These are phyloP conservation scores for Rhizoctonia solani DNA, from an alignment of 1,284 basidiomycete species.

Conservation along the genomic window DNA sequence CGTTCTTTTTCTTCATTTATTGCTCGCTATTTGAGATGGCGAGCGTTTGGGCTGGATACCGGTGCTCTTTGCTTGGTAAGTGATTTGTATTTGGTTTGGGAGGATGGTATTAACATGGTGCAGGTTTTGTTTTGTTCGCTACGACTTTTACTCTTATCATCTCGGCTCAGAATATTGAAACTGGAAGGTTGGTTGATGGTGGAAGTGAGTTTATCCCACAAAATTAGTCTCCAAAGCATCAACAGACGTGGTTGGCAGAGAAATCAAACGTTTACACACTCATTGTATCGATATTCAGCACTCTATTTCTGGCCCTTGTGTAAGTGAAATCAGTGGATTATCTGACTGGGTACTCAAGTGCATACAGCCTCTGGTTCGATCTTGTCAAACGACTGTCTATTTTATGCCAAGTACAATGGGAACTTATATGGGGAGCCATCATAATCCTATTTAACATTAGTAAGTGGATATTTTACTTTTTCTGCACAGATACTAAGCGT, in stretches of 20 bases:
- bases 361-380: constrained; percentile 12
- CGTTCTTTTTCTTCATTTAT: neutral
- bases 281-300: constrained; percentile 15
- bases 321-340: neutral
- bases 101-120: neutral
- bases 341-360: neutral
- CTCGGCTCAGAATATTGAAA: constrained; percentile 15
- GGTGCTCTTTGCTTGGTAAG: constrained; percentile 16
- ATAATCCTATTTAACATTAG: constrained; percentile 14
- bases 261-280: constrained; percentile 18
- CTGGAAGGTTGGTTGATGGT: constrained; percentile 2
- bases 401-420: constrained; percentile 12
- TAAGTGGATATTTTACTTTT: neutral
- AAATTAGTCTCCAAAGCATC: neutral
- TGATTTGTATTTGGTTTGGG: neutral
- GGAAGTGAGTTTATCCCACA: neutral
- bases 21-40: constrained; percentile 17
- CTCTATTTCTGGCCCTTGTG: constrained; percentile 8
- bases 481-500: neutral
- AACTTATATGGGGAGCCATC: constrained; percentile 10
- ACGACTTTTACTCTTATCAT: constrained; percentile 15
- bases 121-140: constrained; percentile 10
- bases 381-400: neutral
- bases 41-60: constrained; percentile 27
- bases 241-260: neutral